Conservation (phyloP, 139 green algal species). For the Diplosphaera chodatii region DNA sequence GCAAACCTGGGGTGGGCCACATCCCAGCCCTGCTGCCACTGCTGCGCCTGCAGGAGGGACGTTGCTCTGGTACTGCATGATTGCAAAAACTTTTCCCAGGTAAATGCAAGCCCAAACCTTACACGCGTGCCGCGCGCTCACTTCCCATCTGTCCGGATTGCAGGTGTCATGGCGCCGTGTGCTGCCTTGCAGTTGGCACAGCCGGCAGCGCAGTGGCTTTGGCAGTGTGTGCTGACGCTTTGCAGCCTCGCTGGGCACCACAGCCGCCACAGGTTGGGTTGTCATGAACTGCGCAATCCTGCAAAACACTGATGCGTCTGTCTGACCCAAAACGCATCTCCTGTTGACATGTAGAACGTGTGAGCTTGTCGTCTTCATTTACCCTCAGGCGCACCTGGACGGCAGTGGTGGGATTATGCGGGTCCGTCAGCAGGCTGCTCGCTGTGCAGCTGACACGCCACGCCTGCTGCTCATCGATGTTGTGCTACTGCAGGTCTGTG, state of each 20-base stretch:
- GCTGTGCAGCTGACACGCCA: not conserved
- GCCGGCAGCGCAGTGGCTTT: slow-evolving; percentile 9
- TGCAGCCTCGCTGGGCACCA: slow-evolving; percentile 17
- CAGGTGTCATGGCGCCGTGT: slow-evolving; percentile 20
- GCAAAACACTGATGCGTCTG: too few relatives aligned
- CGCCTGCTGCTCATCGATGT: slow-evolving; percentile 23
- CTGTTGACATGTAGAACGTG: too few relatives aligned
- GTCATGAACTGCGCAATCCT: too few relatives aligned
- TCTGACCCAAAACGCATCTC: too few relatives aligned
- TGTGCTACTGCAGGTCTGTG: not conserved
- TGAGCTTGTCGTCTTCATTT: too few relatives aligned
- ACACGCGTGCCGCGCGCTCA: too few relatives aligned
- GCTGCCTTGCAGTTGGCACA: slow-evolving; percentile 17
- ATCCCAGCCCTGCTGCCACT: not conserved
- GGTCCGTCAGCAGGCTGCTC: slow-evolving; percentile 1
- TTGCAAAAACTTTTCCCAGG: too few relatives aligned
- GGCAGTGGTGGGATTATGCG: not conserved
- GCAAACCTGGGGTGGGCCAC: not conserved
- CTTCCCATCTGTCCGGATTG: too few relatives aligned
- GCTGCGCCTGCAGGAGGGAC: too few relatives aligned
- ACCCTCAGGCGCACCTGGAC: slow-evolving; percentile 10
- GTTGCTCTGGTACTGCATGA: too few relatives aligned
- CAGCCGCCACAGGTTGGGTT: slow-evolving; percentile 16
- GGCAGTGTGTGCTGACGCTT: slow-evolving; percentile 15
- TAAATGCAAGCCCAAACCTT: too few relatives aligned